These are phyloP conservation scores for Hypoxylon sp. DNA, from an alignment of 2,329 filamentous ascomycete species.

Conservation along the genomic window DNA sequence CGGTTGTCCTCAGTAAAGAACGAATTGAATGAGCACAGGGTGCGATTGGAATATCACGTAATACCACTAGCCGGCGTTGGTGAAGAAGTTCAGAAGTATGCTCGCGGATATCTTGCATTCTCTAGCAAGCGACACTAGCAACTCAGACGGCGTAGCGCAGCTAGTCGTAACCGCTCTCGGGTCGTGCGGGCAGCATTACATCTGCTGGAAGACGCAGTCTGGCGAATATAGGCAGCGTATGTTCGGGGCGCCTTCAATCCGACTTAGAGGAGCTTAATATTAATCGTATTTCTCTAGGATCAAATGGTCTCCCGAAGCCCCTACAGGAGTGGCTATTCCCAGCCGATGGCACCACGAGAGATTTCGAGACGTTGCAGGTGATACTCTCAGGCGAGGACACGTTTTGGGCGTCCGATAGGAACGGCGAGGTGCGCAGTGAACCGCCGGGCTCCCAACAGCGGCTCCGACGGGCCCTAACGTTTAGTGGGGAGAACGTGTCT, in stretches of 20 bases:
- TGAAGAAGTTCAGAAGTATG: slow-evolving; percentile 40
- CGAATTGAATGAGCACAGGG: slow-evolving; percentile 7
- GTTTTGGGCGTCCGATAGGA: slow-evolving; percentile 49
- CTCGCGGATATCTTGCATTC: slow-evolving; percentile 47
- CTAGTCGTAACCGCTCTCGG: slow-evolving; percentile 52
- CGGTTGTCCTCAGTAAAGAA: slow-evolving; percentile 22
- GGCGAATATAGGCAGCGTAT: slow-evolving; percentile 50
- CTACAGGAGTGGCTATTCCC: slow-evolving; percentile 51
- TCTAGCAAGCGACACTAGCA: slow-evolving; percentile 41
- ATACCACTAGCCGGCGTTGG: slow-evolving; percentile 18
- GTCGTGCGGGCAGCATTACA: slow-evolving; percentile 49
- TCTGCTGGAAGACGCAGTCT: slow-evolving; percentile 50
- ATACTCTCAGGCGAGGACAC: slow-evolving; percentile 48
- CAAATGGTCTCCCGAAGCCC: slow-evolving; percentile 46
- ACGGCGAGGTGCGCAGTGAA: slow-evolving; percentile 48
- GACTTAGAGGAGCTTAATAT: not conserved
- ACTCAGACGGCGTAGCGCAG: slow-evolving; percentile 48
- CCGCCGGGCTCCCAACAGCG: slow-evolving; percentile 33
- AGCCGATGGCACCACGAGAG: slow-evolving; percentile 46
- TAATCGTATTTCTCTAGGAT: slow-evolving; percentile 36
- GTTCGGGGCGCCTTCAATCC: slow-evolving; percentile 4
- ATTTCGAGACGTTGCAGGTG: slow-evolving; percentile 51
- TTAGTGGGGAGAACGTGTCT: slow-evolving; percentile 31
- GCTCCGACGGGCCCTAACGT: slow-evolving; percentile 46
- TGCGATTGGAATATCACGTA: slow-evolving; percentile 23